Evolutionary conservation across 495 filamentous ascomycete species (phyloP), one percentile per base, ranked within the genome.

Genomic region (Aspergillus coremiiformis): DNA sequence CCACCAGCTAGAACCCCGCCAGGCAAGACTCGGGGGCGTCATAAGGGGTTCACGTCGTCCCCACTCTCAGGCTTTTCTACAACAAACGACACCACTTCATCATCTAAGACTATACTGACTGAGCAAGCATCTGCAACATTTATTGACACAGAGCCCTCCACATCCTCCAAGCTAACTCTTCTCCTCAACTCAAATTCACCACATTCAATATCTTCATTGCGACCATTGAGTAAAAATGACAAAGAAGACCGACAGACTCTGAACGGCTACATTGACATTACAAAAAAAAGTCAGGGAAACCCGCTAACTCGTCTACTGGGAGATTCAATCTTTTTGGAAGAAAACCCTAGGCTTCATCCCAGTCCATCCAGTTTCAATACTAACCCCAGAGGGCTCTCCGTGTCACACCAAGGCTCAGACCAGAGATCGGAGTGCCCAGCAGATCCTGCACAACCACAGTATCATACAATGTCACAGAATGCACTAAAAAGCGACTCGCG

Each of bases 1-100:
- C 24, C 46, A 12, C 29, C 52, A 3, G 44, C 49, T 15, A 58
- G 58, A 49, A 17, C 39, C 11, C 44, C 53, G 10, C 44, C 44
- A 21, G 35, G 43, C 7, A 41, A 47, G 9, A 20, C 56, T 6
- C 61, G 54, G 23, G 54, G 49, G 17, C 42, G 54, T 21, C 52
- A 58, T 19, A 66, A 55, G 39, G 55, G 19, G 2, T 68, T 68
- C 55, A 69, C 64, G 46, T 64, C 68, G 2, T 73, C 69, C 2
- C 68, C 67, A 20, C 62, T 72, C 17, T 58, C 69, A 10, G 55
- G 59, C 42, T 58, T 61, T 15, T 52, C 63, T 17, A 52, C 54
- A 23, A 45, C 55, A n/a, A 57, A 59, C 15, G 49, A 48, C 10
- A 43, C 21, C 15, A 35, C 35, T 47, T 33, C 22, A 7, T 20